Percentiles rank a stretch among this genome's conserved stretches.
These are phyloP conservation scores for Astrephomene gubernaculifera DNA, from an alignment of 139 green algal species.

Conservation along the genomic window DNA sequence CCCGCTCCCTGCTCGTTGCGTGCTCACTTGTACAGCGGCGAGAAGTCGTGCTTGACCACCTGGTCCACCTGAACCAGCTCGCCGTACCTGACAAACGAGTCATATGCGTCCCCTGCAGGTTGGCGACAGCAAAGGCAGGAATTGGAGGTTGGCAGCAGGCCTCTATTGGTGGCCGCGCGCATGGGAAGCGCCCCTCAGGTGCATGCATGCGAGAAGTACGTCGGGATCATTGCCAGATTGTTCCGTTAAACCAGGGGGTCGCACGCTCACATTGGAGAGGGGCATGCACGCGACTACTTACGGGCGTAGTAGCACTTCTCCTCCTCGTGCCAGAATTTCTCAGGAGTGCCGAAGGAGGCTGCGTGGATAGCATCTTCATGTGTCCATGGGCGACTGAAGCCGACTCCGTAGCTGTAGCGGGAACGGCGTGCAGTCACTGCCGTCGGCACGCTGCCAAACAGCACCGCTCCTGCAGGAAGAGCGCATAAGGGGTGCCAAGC, in stretches of 20 bases:
- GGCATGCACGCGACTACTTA: neutral
- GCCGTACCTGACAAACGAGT: neutral
- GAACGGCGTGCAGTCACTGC: neutral
- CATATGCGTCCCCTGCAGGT: neutral
- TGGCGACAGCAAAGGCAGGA: neutral
- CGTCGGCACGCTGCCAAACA: neutral
- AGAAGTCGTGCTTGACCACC: neutral
- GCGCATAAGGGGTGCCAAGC: neutral
- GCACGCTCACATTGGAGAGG: neutral
- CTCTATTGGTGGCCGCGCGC: too few species aligned
- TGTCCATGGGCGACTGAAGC: neutral
- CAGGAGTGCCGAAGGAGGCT: neutral
- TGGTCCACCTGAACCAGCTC: conserved; percentile 15
- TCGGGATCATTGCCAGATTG: neutral
- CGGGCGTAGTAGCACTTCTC: neutral
- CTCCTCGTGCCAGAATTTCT: neutral
- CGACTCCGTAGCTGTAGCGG: conserved; percentile 1
- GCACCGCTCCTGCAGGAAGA: conserved; percentile 2
- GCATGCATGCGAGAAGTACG: too few species aligned
- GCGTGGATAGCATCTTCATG: neutral
- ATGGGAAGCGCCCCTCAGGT: too few species aligned
- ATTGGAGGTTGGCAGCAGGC: neutral
- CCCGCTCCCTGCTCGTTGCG: too few species aligned
- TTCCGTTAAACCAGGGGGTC: neutral
- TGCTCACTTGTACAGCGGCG: neutral